Evolutionary conservation across 805 yeast species (phyloP).

Genomic region (Grigorovia jiainica): DNA sequence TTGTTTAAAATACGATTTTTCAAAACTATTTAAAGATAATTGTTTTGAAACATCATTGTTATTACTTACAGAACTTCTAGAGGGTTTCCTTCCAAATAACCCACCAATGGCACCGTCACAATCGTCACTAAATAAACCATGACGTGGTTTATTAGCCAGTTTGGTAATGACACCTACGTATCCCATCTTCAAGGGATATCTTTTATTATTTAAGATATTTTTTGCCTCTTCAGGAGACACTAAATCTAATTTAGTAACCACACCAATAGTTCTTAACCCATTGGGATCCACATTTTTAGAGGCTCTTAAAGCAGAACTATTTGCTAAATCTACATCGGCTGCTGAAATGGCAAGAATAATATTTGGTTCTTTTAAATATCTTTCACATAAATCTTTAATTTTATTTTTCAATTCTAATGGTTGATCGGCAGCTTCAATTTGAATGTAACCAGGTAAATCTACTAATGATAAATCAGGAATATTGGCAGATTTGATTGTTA

Average conservation of each 20-base stretch:
- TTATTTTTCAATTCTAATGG: constrained; percentile 74
- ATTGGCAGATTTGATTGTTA: constrained; percentile 78
- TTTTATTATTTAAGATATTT: constrained; percentile 58
- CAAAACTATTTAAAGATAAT: constrained; percentile 51
- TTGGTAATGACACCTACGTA: constrained; percentile 96
- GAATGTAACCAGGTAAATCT: constrained; percentile 96
- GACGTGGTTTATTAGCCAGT: constrained; percentile 38
- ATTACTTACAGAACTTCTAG: constrained; percentile 38
- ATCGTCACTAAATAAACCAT: constrained; percentile 12
- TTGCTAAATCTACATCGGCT: constrained; percentile 96
- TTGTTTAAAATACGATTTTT: constrained; percentile 51
- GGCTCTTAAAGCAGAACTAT: constrained; percentile 88
- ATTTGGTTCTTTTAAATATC: constrained; percentile 83
- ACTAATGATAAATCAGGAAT: constrained; percentile 91
- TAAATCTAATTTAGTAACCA: constrained; percentile 85
- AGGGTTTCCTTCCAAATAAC: constrained; percentile 8
- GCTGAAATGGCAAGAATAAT: constrained; percentile 93
- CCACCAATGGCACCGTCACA: constrained; percentile 3
- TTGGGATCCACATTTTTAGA: constrained; percentile 82
- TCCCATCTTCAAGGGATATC: constrained; percentile 91
- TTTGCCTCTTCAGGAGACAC: constrained; percentile 71
- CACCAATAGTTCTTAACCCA: constrained; percentile 95
- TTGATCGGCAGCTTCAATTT: constrained; percentile 93
- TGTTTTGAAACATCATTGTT: constrained; percentile 13
- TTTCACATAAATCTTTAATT: constrained; percentile 72